Base-by-base conservation (phyloP, 2,329 filamentous ascomycete genomes). In the Emergomyces pasteurianus region DNA sequence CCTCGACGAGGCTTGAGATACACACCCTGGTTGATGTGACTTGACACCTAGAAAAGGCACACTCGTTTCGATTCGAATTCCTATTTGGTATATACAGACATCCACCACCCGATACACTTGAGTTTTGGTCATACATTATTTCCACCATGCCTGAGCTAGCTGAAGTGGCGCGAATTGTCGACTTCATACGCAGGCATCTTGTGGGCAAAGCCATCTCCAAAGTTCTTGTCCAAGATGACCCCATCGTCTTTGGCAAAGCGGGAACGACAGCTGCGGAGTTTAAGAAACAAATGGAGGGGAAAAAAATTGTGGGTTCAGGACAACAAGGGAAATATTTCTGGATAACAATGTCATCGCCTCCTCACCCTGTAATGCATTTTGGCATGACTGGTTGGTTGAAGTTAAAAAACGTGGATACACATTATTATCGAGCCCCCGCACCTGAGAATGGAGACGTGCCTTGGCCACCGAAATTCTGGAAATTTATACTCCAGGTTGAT, bases 311-410 rank as follows among this genome's bases (percentile, higher is more conserved):
- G 47, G 82, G 80, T 59, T 89, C 88, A 3, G 89, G 88, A 3
- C 90, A 88, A 62, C 94, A 96, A 72, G 94, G 94, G 10, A 99
- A 97, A 81, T 97, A 97, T 71, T 97, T 99, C 73, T 99, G 94
- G 80, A 79, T 97, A 26, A 86, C 90, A 43, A 88, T 89, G 83
- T 81, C 83, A 31, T 81, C 82, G 10, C 82, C 90, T 12, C 92
- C 92, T 0, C 94, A 97, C 74, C 83, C 89, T 0, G 84, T 97
- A 36, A 90, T 95, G 85, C 91, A 95, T 73, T 86, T 95, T 67
- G 90, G 90, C 49, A 83, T 83, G 81, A 77, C 79, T 18, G 85
- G 94, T 7, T 97, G 94, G 94, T 81, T 97, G 58, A 88, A 95
- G 68, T 91, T 97, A 71, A 86, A 83, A 65, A 86, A 86, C 63